Conservation (phyloP, 2,329 filamentous ascomycete genomes). For the Shiraia sp. region DNA sequence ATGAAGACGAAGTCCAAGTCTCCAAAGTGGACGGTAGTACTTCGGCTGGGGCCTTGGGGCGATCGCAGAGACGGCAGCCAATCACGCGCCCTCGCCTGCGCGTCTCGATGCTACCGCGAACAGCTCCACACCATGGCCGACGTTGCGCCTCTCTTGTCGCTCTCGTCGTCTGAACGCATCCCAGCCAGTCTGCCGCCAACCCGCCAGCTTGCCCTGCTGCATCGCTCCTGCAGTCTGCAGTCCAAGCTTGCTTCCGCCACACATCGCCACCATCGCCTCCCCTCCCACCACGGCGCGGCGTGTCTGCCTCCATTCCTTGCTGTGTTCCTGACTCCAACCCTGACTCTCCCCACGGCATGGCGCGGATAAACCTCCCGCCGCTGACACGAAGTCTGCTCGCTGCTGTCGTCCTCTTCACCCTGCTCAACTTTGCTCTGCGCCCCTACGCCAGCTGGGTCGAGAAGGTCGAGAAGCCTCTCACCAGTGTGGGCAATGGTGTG, state of each 20-base stretch:
- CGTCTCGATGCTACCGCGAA: slow-evolving; percentile 3
- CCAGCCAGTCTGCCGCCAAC: no score
- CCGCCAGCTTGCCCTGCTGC: no score
- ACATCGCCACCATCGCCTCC: no score
- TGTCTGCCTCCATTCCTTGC: neutral
- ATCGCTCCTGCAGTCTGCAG: no score
- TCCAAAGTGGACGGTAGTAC: no score
- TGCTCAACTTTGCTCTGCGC: slow-evolving; percentile 79
- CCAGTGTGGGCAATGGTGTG: slow-evolving; percentile 64
- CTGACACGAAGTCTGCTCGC: slow-evolving; percentile 83
- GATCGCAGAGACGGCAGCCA: no score
- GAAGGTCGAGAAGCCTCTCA: slow-evolving; percentile 49
- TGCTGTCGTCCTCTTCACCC: slow-evolving; percentile 73
- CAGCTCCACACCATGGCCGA: neutral
- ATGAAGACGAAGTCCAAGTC: no score
- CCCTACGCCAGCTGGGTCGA: slow-evolving; percentile 47
- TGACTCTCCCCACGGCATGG: no score
- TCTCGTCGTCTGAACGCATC: no score
- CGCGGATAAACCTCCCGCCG: slow-evolving; percentile 89
- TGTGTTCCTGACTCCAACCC: neutral
- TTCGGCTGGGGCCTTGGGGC: no score
- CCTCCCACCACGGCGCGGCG: neutral
- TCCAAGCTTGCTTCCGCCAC: no score
- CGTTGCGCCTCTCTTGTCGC: no score
- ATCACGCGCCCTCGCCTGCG: slow-evolving; percentile 1